Evolutionary conservation across 176 grass and related monocot genomes (phyloP).

Genomic region (Pontederia crassipes): DNA sequence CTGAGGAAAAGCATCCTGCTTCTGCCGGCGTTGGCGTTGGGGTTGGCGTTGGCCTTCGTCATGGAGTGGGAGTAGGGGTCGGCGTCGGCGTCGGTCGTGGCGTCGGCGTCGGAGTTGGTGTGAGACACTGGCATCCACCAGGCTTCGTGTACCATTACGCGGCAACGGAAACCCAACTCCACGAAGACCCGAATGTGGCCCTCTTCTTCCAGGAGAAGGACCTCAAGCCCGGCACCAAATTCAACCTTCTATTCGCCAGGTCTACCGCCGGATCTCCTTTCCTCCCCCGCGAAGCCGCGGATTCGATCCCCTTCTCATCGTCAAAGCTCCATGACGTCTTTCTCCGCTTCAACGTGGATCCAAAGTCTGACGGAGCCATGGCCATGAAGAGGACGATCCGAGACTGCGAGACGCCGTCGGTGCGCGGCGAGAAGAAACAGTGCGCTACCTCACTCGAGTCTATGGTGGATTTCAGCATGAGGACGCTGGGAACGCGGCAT

Average conservation of each 20-base stretch:
- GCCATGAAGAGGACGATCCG: constrained; percentile 8
- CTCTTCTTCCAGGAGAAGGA: constrained; percentile 13
- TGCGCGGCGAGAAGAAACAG: neutral
- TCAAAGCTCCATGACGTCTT: neutral
- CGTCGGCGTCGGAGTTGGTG: neutral
- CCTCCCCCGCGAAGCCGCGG: neutral
- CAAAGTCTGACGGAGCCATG: neutral
- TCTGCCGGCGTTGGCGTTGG: constrained; percentile 1
- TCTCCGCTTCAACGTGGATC: neutral
- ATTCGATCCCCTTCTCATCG: constrained; percentile 26
- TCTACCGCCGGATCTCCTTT: neutral
- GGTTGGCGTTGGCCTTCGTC: neutral
- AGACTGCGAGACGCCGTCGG: constrained; percentile 9
- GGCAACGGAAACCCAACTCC: constrained; percentile 16
- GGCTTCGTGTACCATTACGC: neutral
- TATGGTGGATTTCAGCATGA: constrained; percentile 1
- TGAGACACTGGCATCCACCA: neutral
- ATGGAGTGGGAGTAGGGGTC: neutral
- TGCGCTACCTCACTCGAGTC: constrained; percentile 37
- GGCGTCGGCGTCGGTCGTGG: neutral
- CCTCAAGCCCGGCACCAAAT: neutral
- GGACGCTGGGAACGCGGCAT: neutral
- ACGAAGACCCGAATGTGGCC: constrained; percentile 10
- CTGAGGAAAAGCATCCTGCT: neutral
- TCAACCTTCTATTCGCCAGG: constrained; percentile 7